Evolutionary conservation across 257 asterid species (phyloP).

Genomic region (Rauvolfia tetraphylla): DNA sequence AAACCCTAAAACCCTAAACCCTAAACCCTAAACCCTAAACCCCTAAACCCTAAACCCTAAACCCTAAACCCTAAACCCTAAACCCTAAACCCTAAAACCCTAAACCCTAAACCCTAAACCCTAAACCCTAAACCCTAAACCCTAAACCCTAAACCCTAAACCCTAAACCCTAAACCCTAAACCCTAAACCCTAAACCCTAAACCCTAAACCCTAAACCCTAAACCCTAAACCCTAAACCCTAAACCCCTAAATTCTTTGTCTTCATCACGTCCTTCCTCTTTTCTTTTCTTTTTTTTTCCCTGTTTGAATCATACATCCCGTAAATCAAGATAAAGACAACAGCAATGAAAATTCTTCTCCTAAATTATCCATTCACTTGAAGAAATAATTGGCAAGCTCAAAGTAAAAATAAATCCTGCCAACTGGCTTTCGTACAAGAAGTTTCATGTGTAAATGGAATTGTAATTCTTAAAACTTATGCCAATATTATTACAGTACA

Average conservation of each 20-base stretch:
- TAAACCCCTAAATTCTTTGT: slow-evolving; percentile 67
- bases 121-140: too few species aligned
- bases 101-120: too few species aligned
- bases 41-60: too few species aligned
- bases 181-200: too few species aligned
- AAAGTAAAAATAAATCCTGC: background rate
- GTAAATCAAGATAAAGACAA: background rate
- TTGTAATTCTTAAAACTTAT: background rate
- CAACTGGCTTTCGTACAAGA: background rate
- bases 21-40: too few species aligned
- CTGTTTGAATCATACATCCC: background rate
- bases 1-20: too few species aligned
- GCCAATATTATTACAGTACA: background rate
- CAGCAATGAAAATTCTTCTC: background rate
- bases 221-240: too few species aligned
- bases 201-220: too few species aligned
- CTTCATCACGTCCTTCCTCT: slow-evolving; percentile 34
- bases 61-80: too few species aligned
- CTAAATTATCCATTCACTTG: background rate
- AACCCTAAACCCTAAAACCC: too few species aligned
- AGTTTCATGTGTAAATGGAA: background rate
- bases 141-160: too few species aligned
- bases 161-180: too few species aligned
- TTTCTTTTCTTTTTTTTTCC: background rate
- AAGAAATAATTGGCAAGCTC: background rate